Evolutionary conservation across 805 yeast genomes (phyloP), one percentile per base, ranked within the genome.

Genomic region (Metschnikowia similis): DNA sequence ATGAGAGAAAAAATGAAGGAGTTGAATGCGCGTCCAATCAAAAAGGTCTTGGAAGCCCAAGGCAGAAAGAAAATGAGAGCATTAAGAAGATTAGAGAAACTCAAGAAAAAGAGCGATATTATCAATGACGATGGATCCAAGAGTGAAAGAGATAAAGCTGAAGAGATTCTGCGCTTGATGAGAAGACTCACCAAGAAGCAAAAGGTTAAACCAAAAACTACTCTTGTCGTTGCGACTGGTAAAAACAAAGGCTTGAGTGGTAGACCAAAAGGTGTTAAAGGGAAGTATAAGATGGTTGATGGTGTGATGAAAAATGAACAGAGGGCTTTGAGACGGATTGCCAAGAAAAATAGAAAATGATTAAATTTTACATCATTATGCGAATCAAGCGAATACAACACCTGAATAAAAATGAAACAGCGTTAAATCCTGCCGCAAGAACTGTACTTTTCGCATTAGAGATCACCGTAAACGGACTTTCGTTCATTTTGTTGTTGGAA

Each of bases 201-300:
- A 65, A 82, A 80, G 64, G 62, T 61, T 14, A 87, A 82, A 66
- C 96, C 96, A 27, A 84, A 86, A 77, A 89, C 89, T 36, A 88
- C 96, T 1, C 79, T 89, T 53, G 96, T 94, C 53, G 90, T 83
- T 58, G 98, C 99, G 8, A 72, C 75, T 45, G 98, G 98, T 62
- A 67, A 75, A 35, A 91, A 94, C 70, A 87, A 75, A 67, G 96
- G 96, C 51, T 72, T 91, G 47, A 76, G 87, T 58, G 99, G 99
- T 49, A 86, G 99, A 75, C 99, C 99, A 38, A 86, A 82, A 72
- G 99, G 99, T 67, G 83, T 94, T 59, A 89, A 84, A 69, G 99
- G 99, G 72, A 90, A 89, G 67, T 94, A 94, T 75, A 94, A 89
- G 85, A 94, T 94, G 99, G 98, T 94, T 60, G 99, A 94, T 71